Evolutionary conservation across 148 eudicot genomes (phyloP), one percentile per base, ranked within the genome.

Genomic region (Vaccinium vitisidaea): DNA sequence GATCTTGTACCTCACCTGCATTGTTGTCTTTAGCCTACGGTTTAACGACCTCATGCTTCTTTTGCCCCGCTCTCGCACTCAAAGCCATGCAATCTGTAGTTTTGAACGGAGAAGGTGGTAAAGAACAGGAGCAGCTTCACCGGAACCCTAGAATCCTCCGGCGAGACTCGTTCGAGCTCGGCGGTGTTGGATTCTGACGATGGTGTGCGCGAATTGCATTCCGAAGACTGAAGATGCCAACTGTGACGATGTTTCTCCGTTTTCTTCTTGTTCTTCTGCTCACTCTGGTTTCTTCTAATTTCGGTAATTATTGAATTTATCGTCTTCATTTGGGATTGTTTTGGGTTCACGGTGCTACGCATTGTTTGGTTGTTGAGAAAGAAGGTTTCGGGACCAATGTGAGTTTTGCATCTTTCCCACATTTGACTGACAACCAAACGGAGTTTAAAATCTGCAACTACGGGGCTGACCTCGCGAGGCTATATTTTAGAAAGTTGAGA

Each of bases 141-240:
- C 63, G 74, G 86, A 87, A 87, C 77, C 84, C 82, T 81, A 18
- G 81, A 52, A 13, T 23, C 70, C 23, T 27, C 21, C 39, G 81
- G 52, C 71, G 67, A 50, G 85, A 32, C 80, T 50, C 70, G 19
- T 76, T 59, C 54, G 77, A 10, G 84, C 36, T 30, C 13, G 53
- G 78, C 79, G 39, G 84, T 55, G 18, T 55, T 50, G 30, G 79
- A 14, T 78, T 86, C 56, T 83, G 88, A 89, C 79, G 83, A 89
- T 84, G 89, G 75, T 89, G 87, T 84, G 50, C 75, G 83, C 43
- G 83, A 84, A 71, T 84, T 81, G 69, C 46, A 43, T 74, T 69
- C 77, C 46, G 83, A 84, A 87, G 84, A 59, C 69, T 81, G 86
- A 90, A 85, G 88, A 86, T 88, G 89, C 83, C 70, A 61, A 36